phyloP scores from a whole-genome alignment of 2,329 filamentous ascomycete genomes.

The Apiospora sp. region DNA sequence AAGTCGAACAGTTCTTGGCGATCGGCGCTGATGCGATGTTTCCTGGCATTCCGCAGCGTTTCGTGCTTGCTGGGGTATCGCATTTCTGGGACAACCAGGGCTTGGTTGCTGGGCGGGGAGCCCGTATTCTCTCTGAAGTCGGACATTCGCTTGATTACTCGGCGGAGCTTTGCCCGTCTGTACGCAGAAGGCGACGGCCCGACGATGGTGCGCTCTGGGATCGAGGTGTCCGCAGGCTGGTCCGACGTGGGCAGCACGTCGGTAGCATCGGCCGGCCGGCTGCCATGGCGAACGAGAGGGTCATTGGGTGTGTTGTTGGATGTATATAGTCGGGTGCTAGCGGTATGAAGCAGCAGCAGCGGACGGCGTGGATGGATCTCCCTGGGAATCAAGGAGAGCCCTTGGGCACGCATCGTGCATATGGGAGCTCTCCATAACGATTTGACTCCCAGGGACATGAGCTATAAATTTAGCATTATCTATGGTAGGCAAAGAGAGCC shows the following conservation, averaged over 20 bases:
- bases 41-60: constrained; percentile 27
- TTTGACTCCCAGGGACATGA: constrained; percentile 44
- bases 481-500: constrained; percentile 1
- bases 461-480: constrained; percentile 39
- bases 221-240: constrained; percentile 24
- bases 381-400: constrained; percentile 41
- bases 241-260: not conserved
- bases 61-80: constrained; percentile 30
- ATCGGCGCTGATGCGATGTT: constrained; percentile 9
- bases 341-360: not conserved
- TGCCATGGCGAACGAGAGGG: constrained; percentile 10
- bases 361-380: constrained; percentile 31
- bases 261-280: not conserved
- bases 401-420: constrained; percentile 32
- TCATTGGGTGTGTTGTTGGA: not conserved
- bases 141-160: constrained; percentile 29
- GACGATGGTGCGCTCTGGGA: constrained; percentile 10
- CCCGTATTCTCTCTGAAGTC: not conserved
- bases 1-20: constrained; percentile 18
- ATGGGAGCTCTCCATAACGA: constrained; percentile 41
- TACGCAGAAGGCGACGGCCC: constrained; percentile 27
- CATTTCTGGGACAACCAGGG: constrained; percentile 30
- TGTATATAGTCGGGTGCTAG: constrained; percentile 11
- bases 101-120: constrained; percentile 24
- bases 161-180: constrained; percentile 27